Evolutionary conservation across 2,329 filamentous ascomycete species (phyloP).

Genomic region (Xylariaceae sp.): DNA sequence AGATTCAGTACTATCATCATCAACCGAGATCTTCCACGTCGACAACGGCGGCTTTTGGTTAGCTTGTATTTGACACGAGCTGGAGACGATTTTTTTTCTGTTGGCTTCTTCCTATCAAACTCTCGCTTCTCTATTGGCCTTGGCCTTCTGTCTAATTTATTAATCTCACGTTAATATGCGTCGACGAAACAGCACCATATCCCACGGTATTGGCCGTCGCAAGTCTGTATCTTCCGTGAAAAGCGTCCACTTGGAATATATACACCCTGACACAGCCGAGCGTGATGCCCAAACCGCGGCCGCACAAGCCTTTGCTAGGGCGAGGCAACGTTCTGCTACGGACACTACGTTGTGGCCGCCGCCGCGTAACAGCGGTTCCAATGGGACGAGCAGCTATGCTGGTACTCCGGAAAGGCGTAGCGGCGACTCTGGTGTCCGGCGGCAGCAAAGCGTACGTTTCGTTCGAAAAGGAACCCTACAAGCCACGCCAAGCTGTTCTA

Average conservation of each 20-base stretch:
- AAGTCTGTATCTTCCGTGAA: slow-evolving; percentile 57
- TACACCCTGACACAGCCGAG: slow-evolving; percentile 52
- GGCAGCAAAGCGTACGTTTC: slow-evolving; percentile 61
- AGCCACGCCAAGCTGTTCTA: slow-evolving; percentile 2
- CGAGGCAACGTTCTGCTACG: slow-evolving; percentile 45
- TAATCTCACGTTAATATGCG: slow-evolving; percentile 44
- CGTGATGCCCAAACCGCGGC: slow-evolving; percentile 67
- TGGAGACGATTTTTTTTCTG: slow-evolving; percentile 5
- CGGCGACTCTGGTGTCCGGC: slow-evolving; percentile 38
- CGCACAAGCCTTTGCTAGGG: slow-evolving; percentile 59
- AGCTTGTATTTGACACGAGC: slow-evolving; percentile 26
- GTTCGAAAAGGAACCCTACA: slow-evolving; percentile 31
- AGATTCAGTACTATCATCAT: slow-evolving; percentile 33
- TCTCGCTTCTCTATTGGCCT: not conserved
- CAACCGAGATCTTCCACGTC: slow-evolving; percentile 26
- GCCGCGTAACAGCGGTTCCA: slow-evolving; percentile 27
- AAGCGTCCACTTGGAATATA: slow-evolving; percentile 50
- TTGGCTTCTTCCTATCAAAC: slow-evolving; percentile 11
- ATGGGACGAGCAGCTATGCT: slow-evolving; percentile 9
- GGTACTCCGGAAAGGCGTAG: slow-evolving; percentile 19
- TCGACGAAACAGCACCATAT: slow-evolving; percentile 51
- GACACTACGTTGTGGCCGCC: slow-evolving; percentile 41
- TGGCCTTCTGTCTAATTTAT: not conserved
- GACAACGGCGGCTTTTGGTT: slow-evolving; percentile 35
- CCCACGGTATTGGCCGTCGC: slow-evolving; percentile 50